These are phyloP conservation scores for Exobasidium rhododendri DNA, from an alignment of 1,284 basidiomycete genomes.

Conservation along the genomic window DNA sequence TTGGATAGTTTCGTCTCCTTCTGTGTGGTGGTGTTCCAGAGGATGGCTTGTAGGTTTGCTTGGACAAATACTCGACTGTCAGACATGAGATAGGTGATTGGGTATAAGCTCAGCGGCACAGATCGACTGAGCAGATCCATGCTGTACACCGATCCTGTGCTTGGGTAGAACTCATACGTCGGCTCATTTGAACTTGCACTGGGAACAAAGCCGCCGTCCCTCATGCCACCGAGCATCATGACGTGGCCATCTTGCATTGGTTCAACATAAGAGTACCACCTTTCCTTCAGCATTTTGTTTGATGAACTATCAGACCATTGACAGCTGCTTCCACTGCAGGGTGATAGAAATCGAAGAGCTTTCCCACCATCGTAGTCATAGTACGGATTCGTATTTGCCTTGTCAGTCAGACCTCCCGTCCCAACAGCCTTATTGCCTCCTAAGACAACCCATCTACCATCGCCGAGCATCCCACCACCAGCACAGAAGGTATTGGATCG, in stretches of 20 bases:
- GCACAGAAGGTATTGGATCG: constrained; percentile 49
- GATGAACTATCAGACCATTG: constrained; percentile 29
- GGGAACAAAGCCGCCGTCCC: constrained; percentile 42
- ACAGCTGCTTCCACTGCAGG: constrained; percentile 31
- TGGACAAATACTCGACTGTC: constrained; percentile 13
- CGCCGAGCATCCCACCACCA: constrained; percentile 37
- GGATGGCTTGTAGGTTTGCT: constrained; percentile 24
- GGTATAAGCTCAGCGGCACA: constrained; percentile 43
- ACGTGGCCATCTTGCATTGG: constrained; percentile 35
- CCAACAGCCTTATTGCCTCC: constrained; percentile 45
- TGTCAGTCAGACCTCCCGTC: constrained; percentile 30
- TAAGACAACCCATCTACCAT: constrained; percentile 38
- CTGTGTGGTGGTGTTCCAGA: constrained; percentile 33
- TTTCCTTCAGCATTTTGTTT: constrained; percentile 34
- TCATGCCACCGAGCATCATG: constrained; percentile 41
- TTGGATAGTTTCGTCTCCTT: constrained; percentile 31
- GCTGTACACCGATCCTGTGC: constrained; percentile 23
- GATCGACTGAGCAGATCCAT: constrained; percentile 28
- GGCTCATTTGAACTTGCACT: constrained; percentile 34
- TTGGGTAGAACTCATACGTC: constrained; percentile 46
- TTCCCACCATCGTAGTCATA: constrained; percentile 37
- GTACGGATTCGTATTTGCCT: constrained; percentile 27
- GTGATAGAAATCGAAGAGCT: constrained; percentile 33
- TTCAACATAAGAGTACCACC: constrained; percentile 51
- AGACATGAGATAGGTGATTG: constrained; percentile 42